Percentiles rank a stretch among this genome's conserved stretches.
phyloP scores from a whole-genome alignment of 1,139 yeast species.

The Hansenula sp. region DNA sequence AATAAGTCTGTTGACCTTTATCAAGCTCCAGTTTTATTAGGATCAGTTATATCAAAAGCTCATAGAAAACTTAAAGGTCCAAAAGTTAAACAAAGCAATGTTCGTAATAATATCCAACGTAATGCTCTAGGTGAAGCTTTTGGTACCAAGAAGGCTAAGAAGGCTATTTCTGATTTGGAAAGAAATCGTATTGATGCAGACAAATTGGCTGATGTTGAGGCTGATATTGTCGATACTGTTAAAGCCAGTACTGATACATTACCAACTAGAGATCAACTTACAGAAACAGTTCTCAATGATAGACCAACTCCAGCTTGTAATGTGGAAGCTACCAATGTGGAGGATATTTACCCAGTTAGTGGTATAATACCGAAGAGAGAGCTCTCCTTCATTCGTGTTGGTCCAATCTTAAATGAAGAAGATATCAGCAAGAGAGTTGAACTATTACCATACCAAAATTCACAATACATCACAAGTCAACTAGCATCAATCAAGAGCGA shows the following conservation, averaged over 20 bases:
- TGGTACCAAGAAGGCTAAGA: conserved; percentile 95
- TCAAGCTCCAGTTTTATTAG: conserved; percentile 54
- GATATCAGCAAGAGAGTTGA: conserved; percentile 47
- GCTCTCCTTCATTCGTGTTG: conserved; percentile 59
- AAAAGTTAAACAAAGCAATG: conserved; percentile 44
- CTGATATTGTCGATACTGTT: conserved; percentile 80
- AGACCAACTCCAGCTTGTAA: conserved; percentile 84
- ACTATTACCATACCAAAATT: conserved; percentile 56
- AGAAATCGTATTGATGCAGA: conserved; percentile 85
- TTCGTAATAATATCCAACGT: conserved; percentile 55
- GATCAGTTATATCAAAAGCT: conserved; percentile 50
- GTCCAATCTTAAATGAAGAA: conserved; percentile 44
- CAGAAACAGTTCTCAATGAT: conserved; percentile 49
- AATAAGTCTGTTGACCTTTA: conserved; percentile 56
- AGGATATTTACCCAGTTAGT: conserved; percentile 73
- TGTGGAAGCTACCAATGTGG: conserved; percentile 72
- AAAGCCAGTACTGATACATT: conserved; percentile 63
- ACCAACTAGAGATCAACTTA: conserved; percentile 62
- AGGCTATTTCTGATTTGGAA: conserved; percentile 77
- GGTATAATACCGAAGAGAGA: conserved; percentile 69
- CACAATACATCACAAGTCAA: conserved; percentile 50
- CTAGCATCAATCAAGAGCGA: conserved; percentile 37
- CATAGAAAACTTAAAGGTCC: conserved; percentile 56
- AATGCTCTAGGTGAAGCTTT: conserved; percentile 90
- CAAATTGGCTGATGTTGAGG: conserved; percentile 65